Conservation (phyloP, 768 basidiomycete genomes). For the Lentinula lateritia region DNA sequence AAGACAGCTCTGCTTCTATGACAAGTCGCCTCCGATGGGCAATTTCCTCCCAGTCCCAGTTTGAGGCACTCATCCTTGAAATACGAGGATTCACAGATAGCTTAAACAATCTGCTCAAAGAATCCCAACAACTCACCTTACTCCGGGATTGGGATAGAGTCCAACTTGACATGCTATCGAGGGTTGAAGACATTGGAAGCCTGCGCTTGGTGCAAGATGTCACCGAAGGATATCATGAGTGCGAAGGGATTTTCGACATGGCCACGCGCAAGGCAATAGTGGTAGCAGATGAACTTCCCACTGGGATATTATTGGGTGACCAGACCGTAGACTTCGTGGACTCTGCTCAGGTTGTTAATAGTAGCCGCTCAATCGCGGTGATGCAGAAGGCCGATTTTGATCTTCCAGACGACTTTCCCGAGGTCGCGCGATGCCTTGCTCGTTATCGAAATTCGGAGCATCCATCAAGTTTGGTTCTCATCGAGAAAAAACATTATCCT, state of each 20-base stretch:
- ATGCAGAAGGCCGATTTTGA: background rate
- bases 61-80: conserved; percentile 5
- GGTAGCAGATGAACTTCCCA: background rate
- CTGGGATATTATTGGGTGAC: no score
- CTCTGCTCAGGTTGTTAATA: background rate
- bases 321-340: background rate
- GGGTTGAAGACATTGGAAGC: conserved; percentile 1
- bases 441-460: background rate
- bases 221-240: background rate
- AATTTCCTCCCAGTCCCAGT: conserved; percentile 7
- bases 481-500: conserved; percentile 7
- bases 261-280: background rate
- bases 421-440: background rate
- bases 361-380: background rate
- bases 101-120: conserved; percentile 7
- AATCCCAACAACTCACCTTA: conserved; percentile 5
- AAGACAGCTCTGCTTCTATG: background rate
- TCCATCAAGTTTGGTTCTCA: conserved; percentile 4
- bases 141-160: conserved; percentile 5
- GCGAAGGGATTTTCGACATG: background rate
- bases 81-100: conserved; percentile 3
- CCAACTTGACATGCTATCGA: background rate
- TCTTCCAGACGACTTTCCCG: background rate
- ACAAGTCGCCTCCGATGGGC: conserved; percentile 5
- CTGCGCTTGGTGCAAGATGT: background rate